Percentiles rank a stretch among this genome's conserved stretches.
Conservation (phyloP, 2,329 filamentous ascomycete genomes). For the Cadophora sp. region DNA sequence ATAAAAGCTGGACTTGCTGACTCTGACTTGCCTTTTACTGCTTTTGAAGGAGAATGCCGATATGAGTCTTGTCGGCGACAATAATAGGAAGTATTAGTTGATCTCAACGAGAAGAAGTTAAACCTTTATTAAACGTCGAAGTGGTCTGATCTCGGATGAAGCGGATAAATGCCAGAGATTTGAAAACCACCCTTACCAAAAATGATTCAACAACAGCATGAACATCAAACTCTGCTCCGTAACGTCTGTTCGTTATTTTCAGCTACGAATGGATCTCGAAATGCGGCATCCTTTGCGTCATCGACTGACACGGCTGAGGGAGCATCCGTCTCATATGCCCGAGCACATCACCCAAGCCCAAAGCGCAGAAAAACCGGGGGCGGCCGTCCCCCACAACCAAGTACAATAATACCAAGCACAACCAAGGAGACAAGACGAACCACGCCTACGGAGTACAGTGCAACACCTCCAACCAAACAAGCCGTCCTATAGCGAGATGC, state of each 20-base stretch:
- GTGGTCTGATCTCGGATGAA: too few species aligned
- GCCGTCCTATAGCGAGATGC: conserved; percentile 3
- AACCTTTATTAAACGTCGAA: too few species aligned
- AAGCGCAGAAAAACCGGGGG: conserved; percentile 15
- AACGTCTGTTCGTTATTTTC: neutral
- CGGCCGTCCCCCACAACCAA: conserved; percentile 10
- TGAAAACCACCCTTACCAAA: too few species aligned
- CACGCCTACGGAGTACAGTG: neutral
- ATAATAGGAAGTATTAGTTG: too few species aligned
- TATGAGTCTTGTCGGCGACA: too few species aligned
- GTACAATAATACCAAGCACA: conserved; percentile 1
- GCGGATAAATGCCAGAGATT: too few species aligned
- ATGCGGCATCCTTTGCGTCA: neutral
- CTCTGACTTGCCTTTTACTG: too few species aligned
- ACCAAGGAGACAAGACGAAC: conserved; percentile 11
- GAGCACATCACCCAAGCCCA: conserved; percentile 15
- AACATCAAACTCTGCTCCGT: neutral
- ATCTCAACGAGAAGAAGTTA: too few species aligned
- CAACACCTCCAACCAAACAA: neutral
- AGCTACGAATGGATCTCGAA: neutral
- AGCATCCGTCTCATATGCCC: neutral
- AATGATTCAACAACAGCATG: neutral
- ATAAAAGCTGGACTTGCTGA: too few species aligned
- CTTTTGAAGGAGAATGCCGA: too few species aligned
- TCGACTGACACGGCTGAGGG: neutral